Evolutionary conservation across 371 early-diverging fungal species (phyloP).

Genomic region (Quaeritorhiza haematococci): DNA sequence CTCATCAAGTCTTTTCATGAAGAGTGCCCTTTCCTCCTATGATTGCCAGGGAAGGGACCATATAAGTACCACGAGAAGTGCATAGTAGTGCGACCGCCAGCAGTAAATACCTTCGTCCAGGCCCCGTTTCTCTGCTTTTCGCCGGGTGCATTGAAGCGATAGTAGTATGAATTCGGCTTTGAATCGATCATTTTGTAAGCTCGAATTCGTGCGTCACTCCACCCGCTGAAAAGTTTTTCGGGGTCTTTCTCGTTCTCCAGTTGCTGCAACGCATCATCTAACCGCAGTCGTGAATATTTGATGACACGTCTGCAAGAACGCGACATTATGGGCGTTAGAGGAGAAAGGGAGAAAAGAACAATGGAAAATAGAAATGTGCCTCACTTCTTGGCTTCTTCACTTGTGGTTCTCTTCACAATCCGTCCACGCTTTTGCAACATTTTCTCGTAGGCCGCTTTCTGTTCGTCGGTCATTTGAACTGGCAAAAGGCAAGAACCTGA

Average conservation of each 20-base stretch:
- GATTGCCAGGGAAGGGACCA: not conserved
- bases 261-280: slow-evolving; percentile 86
- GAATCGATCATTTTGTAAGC: slow-evolving; percentile 84
- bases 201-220: slow-evolving; percentile 88
- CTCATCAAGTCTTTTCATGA: slow-evolving; percentile 73
- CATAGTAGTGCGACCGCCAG: too few species aligned
- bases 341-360: not conserved
- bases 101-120: slow-evolving; percentile 61
- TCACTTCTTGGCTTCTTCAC: slow-evolving; percentile 69
- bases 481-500: not conserved
- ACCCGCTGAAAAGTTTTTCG: slow-evolving; percentile 83
- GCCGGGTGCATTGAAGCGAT: slow-evolving; percentile 92
- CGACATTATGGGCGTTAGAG: slow-evolving; percentile 5
- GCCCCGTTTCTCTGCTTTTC: slow-evolving; percentile 86
- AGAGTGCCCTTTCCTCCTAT: slow-evolving; percentile 73
- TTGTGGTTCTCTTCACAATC: slow-evolving; percentile 70
- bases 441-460: slow-evolving; percentile 74
- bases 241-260: slow-evolving; percentile 66
- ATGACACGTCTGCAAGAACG: slow-evolving; percentile 19
- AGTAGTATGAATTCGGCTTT: slow-evolving; percentile 92
- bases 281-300: slow-evolving; percentile 50
- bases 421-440: slow-evolving; percentile 75
- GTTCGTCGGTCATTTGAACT: slow-evolving; percentile 66
- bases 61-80: not conserved
- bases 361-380: not conserved